Conservation (phyloP, 2,329 filamentous ascomycete genomes). For the Stachybotrys echinatus region DNA sequence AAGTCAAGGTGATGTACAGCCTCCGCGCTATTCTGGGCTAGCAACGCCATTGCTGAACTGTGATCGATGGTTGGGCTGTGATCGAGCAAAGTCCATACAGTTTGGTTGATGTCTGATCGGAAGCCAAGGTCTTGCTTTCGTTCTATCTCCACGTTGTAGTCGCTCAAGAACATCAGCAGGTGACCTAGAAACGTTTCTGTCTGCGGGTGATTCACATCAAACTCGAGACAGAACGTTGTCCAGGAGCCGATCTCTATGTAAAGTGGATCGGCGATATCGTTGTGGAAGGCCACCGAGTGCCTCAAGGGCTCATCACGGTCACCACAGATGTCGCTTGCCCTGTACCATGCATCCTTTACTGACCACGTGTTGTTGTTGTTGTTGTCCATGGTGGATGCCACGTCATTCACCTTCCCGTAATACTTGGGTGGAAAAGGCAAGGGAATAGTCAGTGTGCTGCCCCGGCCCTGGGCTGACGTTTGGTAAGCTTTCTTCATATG, state of each 20-base stretch:
- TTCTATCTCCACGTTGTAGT: conserved; percentile 64
- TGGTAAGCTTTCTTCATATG: conserved; percentile 40
- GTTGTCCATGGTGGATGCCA: conserved; percentile 24
- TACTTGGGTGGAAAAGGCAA: conserved; percentile 44
- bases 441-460: conserved; percentile 38
- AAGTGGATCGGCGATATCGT: conserved; percentile 22
- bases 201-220: conserved; percentile 21
- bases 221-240: conserved; percentile 47
- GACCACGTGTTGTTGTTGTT: conserved; percentile 29
- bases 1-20: conserved; percentile 50
- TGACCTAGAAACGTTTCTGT: conserved; percentile 27
- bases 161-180: conserved; percentile 52
- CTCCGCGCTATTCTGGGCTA: conserved; percentile 11
- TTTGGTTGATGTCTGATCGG: conserved; percentile 13
- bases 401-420: conserved; percentile 31
- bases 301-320: conserved; percentile 23
- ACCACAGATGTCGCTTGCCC: conserved; percentile 40
- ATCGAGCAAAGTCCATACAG: conserved; percentile 26
- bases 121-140: conserved; percentile 34
- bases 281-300: conserved; percentile 33
- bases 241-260: conserved; percentile 51
- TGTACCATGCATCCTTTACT: conserved; percentile 39
- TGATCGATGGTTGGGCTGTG: conserved; percentile 9
- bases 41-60: conserved; percentile 20
- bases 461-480: conserved; percentile 14